Base-by-base conservation (phyloP, 805 yeast genomes). In the Ogataea corticis region DNA sequence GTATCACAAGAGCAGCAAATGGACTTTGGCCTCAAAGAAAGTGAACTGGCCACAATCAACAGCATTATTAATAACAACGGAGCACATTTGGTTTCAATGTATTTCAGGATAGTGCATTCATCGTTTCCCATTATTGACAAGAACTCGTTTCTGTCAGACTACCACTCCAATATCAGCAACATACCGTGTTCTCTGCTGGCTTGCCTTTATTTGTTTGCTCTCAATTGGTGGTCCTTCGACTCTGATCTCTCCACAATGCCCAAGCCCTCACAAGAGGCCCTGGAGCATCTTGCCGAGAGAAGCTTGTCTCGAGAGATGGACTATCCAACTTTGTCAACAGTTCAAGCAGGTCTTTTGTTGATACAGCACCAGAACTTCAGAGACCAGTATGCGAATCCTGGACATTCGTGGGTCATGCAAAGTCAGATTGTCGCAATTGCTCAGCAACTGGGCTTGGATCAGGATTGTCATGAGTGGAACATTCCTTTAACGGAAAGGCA, bases 41-140 rank as follows among this genome's bases (percentile, higher is more conserved):
- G 21, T 6, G 49, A 48, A n/a, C 31, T 45, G n/a, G 92, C 87
- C 55, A 72, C 78, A 27, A 82, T 88, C 11, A 95, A 89, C 61
- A 71, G 73, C 42, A 69, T 85, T 19, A 83, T 88, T 10, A 80
- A 85, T 14, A 94, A 96, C 0, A 85, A 85, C 59, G 96, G 96
- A 2, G 83, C 80, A 42, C 76, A 79, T 14, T 67, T 85, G 38
- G 77, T 85, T 15, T 38, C 48, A 5, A 71, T 86, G 11, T 87
- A 85, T 56, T 87, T 87, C 65, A 76, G 87, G 49, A 75, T 83
- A 28, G 78, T 88, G 25, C 96, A 88, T 56, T 94, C 96, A 0
- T 79, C 85, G 2, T 85, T 85, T 60, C 96, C 96, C 0, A 82
- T 88, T 12, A 65, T 88, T 29, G 95, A 89, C 63, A 88, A 86